Evolutionary conservation across 371 early-diverging fungal genomes (phyloP), one percentile per base, ranked within the genome.

Genomic region (Mortierella sp.): DNA sequence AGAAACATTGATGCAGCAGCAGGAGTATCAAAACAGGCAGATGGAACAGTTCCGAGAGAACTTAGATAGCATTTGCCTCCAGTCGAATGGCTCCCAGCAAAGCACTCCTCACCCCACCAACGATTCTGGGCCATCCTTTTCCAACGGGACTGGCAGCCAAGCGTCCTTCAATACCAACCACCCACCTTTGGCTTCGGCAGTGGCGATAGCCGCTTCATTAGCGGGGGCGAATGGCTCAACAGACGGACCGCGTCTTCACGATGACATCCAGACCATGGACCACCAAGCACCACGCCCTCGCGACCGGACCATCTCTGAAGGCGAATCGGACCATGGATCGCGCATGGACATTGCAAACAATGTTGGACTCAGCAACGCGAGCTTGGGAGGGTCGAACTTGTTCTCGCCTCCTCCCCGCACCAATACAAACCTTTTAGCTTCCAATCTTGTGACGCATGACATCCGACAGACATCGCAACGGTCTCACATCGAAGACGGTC

Each of bases 401-500:
- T 76, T 75, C 54, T 80, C 84, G 5, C 21, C 73, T 10, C 84
- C 84, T 16, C 68, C 78, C 14, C 55, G 84, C 46, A 73, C 84
- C 2, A 81, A 81, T 46, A 84, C 84, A 0, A n/a, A 73, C 5
- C 44, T 84, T 70, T 74, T 75, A 11, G 48, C 81, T 4, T 68
- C 81, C 6, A 75, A 78, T 56, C 51, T 86, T 46, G 76, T 82
- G 5, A 82, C 77, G 24, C 86, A 86, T 60, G 82, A 86, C 43
- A 35, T 86, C 38, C 75, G 75, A 32, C 77, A 76, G 41, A 70
- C 56, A 0, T 65, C 86, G 5, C 81, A 76, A 27, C 70, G 56
- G 16, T 76, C 86, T 10, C 86, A 86, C 77, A 86, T 86, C 21
- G 75, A 75, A 32, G 82, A 86, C 32, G 86, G 86, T 12, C 55